A percentile compares a stretch with the other conserved stretches of the same genome.
Conservation (phyloP, 805 yeast genomes). For the Metschnikowia matae region DNA sequence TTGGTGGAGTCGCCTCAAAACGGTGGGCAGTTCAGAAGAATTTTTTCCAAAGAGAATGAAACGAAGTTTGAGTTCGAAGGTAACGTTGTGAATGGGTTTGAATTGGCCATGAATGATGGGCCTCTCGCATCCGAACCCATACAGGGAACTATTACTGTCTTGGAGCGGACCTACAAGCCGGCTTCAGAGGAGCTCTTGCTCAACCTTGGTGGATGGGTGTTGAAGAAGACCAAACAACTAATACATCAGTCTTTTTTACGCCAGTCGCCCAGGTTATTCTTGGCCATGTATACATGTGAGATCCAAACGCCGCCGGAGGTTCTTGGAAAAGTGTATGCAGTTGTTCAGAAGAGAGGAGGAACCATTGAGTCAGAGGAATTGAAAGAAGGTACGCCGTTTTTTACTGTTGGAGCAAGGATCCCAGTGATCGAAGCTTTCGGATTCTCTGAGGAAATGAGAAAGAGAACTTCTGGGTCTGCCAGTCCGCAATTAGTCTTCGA, state of each 20-base stretch:
- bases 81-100: conserved; percentile 77
- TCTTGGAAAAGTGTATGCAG: conserved; percentile 91
- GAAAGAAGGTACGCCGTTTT: conserved; percentile 98
- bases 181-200: conserved; percentile 32
- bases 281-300: conserved; percentile 92
- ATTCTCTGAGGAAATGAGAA: conserved; percentile 89
- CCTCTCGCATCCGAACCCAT: conserved; percentile 86
- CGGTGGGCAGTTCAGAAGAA: conserved; percentile 25
- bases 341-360: conserved; percentile 86
- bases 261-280: conserved; percentile 85
- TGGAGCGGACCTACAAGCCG: conserved; percentile 24
- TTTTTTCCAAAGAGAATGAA: conserved; percentile 20
- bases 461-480: conserved; percentile 94
- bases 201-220: conserved; percentile 65
- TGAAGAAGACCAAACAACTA: conserved; percentile 66
- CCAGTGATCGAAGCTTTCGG: conserved; percentile 98
- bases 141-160: conserved; percentile 67
- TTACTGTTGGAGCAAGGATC: conserved; percentile 75
- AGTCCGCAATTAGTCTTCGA: conserved; percentile 90
- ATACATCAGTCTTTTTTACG: conserved; percentile 68
- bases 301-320: conserved; percentile 95
- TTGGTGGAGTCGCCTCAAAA: conserved; percentile 50
- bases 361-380: conserved; percentile 83
- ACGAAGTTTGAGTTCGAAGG: conserved; percentile 45
- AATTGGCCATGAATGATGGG: conserved; percentile 76